These are phyloP conservation scores for Phytophthora rubi DNA, from an alignment of 352 stramenopile species.

Conservation along the genomic window DNA sequence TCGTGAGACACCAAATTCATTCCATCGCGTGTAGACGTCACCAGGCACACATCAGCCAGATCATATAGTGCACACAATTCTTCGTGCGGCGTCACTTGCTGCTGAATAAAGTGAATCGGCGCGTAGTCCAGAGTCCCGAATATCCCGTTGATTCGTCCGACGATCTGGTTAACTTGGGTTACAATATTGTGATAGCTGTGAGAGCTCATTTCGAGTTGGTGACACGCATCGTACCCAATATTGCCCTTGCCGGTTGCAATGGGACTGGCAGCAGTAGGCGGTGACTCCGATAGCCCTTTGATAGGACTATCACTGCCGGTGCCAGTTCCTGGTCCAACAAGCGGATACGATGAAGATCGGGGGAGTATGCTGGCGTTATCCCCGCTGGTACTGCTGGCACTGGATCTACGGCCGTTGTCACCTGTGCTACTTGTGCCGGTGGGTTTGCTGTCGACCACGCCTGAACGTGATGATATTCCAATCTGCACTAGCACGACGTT, in stretches of 20 bases:
- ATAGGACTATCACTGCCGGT: conserved; percentile 40
- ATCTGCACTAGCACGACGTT: conserved; percentile 97
- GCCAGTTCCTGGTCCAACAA: conserved; percentile 16
- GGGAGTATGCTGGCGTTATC: conserved; percentile 18
- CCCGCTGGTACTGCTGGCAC: conserved; percentile 17
- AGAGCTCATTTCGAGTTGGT: conserved; percentile 84
- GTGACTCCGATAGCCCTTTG: conserved; percentile 35
- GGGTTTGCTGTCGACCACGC: conserved; percentile 46
- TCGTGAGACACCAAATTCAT: conserved; percentile 93
- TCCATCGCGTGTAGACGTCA: conserved; percentile 88
- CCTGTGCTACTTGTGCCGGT: conserved; percentile 15
- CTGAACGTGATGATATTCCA: conserved; percentile 90
- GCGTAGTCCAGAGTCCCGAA: conserved; percentile 89
- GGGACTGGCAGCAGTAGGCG: conserved; percentile 22
- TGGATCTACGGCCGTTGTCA: conserved; percentile 22
- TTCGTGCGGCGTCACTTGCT: conserved; percentile 75
- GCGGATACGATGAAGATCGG: conserved; percentile 37
- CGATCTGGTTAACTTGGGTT: conserved; percentile 88
- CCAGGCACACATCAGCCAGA: conserved; percentile 87
- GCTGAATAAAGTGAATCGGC: conserved; percentile 93
- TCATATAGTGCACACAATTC: conserved; percentile 91
- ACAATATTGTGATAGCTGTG: conserved; percentile 74
- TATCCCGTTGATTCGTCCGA: conserved; percentile 89
- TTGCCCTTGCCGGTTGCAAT: conserved; percentile 35
- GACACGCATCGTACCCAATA: conserved; percentile 44